phyloP scores from a whole-genome alignment of 768 basidiomycete genomes.

The Termitomyces sp. region DNA sequence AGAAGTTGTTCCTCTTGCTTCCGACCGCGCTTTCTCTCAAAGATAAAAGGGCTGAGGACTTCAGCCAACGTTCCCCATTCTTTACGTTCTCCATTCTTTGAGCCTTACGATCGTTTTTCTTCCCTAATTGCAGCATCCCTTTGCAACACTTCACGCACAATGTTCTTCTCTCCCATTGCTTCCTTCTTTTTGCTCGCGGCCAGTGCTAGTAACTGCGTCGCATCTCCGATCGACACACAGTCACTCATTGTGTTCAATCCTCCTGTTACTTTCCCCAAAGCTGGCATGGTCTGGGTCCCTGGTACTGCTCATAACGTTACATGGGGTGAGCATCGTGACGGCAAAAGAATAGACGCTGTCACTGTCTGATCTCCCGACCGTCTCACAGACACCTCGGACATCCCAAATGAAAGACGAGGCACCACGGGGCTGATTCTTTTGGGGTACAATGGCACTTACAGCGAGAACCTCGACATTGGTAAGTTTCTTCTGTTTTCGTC shows the following conservation, averaged over 20 bases:
- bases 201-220: constrained; percentile 9
- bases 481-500: constrained; percentile 15
- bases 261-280: constrained; percentile 21
- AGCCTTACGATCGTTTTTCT: constrained; percentile 3
- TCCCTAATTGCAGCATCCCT: neutral
- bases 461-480: constrained; percentile 51
- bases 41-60: constrained; percentile 12
- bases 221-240: constrained; percentile 11
- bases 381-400: constrained; percentile 22
- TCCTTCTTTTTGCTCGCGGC: constrained; percentile 11
- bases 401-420: constrained; percentile 36
- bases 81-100: neutral
- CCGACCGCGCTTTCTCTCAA: constrained; percentile 2
- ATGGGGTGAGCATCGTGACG: constrained; percentile 20
- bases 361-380: neutral
- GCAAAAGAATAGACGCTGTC: neutral
- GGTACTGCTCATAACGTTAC: constrained; percentile 23
- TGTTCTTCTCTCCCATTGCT: constrained; percentile 15
- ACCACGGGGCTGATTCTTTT: constrained; percentile 40
- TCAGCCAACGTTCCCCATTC: neutral
- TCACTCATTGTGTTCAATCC: constrained; percentile 24
- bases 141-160: neutral
- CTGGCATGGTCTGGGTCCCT: constrained; percentile 18
- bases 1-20: constrained; percentile 11
- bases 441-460: constrained; percentile 32